Evolutionary conservation across 2,329 filamentous ascomycete species (phyloP), one percentile per base, ranked within the genome.

Genomic region (Fusarium illudens): DNA sequence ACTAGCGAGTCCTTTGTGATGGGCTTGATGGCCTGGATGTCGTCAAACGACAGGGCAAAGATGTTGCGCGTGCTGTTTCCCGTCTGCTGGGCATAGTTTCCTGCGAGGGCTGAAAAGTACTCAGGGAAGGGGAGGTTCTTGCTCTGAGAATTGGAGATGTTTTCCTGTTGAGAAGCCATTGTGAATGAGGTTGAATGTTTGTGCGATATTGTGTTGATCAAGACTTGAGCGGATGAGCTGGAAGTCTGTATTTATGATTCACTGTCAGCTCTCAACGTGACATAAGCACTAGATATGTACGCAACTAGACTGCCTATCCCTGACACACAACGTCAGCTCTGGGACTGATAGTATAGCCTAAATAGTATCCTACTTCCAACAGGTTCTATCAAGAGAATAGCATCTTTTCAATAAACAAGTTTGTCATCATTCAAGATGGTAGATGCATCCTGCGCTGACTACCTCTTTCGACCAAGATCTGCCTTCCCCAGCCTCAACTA

Each of bases 81-180:
- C 0, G 76, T 78, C 17, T 76, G 67, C 6, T 62, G 59, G 3
- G 64, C 60, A 53, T 78, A 78, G 17, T 59, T 68, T 29, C 62
- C 64, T 1, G 75, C 75, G 13, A 78, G 62, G 1, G 62, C 61
- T 12, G 72, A 65, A 39, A 78, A 77, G 56, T 70, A 77, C 1
- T 62, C 58, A 0, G 71, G 62, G 11, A 22, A 61, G 0, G 71
- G 71, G 0, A 72, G 51, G 25, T 32, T 32, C 34, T 63, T 66
- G 22, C 50, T 66, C 7, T 66, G 65, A 3, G 62, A 66, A 6
- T 59, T 30, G 6, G 48, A 30, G 25, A 54, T 19, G 1, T 17
- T 29, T 25, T 53, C 13, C 25, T 59, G 44, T 2, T 58, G 15
- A 6, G 57, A 19, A 2, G 36, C 12, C 65, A 68, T 68, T 22